Evolutionary conservation across 257 asterid species (phyloP), one percentile per base, ranked within the genome.

Genomic region (Solanum pimpinellifolium): DNA sequence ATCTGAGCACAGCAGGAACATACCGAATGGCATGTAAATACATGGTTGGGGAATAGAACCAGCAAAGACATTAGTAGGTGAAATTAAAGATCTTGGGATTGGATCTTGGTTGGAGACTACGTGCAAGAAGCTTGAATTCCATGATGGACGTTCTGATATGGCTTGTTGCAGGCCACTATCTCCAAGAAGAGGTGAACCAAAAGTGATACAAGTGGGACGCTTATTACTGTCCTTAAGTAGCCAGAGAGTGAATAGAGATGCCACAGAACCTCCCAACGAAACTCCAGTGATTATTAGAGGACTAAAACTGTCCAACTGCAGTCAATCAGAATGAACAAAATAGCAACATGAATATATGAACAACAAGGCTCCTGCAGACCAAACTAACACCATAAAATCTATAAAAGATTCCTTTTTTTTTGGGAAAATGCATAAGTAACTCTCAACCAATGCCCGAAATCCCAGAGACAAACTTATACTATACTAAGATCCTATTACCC

Each of bases 221-320:
- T 66, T 88, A 29, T 62, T 68, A 42, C 60, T 83, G 73, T 87
- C 83, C 47, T 84, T 59, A 65, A 90, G 91, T 62, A 90, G 78
- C 90, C 91, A 90, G 66, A 90, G 87, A 77, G 91, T 86, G 86
- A 90, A 90, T 2, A 90, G 90, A 60, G 89, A 90, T 86, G 91
- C 91, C 62, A 90, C 68, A 11, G 90, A 88, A 73, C 90, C 91
- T 65, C 90, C 91, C n/a, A 90, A 81, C 15, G 85, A 74, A 59
- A 83, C 86, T 52, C 91, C 91, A 11, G 91, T 90, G 60, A 90
- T 74, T 15, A 90, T 88, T 56, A 90, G 87, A 4, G 87, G 86
- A 81, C 77, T 87, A 80, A 41, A 16, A 31, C 11, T 66, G 74
- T 46, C 80, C 62, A 72, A 68, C 91, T 90, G 89, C 89, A 86